phyloP scores from a whole-genome alignment of 169 alveolate genomes.

The Cyclospora cayetanensis region DNA sequence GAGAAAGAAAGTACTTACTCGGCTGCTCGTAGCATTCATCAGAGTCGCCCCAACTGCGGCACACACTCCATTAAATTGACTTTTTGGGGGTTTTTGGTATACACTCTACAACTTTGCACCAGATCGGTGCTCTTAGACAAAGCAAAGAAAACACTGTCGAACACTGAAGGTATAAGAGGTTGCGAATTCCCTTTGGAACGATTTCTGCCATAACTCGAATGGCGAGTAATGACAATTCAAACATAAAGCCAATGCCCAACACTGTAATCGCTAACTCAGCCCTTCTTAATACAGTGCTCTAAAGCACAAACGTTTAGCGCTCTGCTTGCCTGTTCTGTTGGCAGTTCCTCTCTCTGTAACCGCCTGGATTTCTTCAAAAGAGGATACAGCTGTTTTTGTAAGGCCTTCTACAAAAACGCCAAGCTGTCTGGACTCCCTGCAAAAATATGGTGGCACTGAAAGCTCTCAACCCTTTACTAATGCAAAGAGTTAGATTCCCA shows the following conservation, averaged over 20 bases:
- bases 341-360: slow-evolving; percentile 87
- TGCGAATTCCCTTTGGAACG: not conserved
- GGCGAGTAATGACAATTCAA: not conserved
- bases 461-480: too few species aligned
- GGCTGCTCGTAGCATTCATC: slow-evolving; percentile 86
- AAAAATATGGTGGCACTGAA: too few species aligned
- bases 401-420: slow-evolving; percentile 89
- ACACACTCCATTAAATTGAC: too few species aligned
- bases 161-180: not conserved
- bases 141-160: not conserved
- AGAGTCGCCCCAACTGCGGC: slow-evolving; percentile 84
- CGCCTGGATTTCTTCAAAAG: slow-evolving; percentile 81
- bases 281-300: too few species aligned
- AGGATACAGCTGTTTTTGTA: slow-evolving; percentile 85
- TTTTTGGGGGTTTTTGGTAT: too few species aligned
- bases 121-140: too few species aligned
- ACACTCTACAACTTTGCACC: too few species aligned
- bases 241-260: slow-evolving; percentile 2
- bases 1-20: too few species aligned
- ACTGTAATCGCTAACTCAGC: not conserved
- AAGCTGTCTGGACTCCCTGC: slow-evolving; percentile 86
- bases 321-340: slow-evolving; percentile 81
- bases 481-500: too few species aligned
- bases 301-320: not conserved
- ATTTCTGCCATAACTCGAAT: not conserved